phyloP scores from a whole-genome alignment of 2,329 filamentous ascomycete genomes.

The Fusarium pseudoanthophilum region DNA sequence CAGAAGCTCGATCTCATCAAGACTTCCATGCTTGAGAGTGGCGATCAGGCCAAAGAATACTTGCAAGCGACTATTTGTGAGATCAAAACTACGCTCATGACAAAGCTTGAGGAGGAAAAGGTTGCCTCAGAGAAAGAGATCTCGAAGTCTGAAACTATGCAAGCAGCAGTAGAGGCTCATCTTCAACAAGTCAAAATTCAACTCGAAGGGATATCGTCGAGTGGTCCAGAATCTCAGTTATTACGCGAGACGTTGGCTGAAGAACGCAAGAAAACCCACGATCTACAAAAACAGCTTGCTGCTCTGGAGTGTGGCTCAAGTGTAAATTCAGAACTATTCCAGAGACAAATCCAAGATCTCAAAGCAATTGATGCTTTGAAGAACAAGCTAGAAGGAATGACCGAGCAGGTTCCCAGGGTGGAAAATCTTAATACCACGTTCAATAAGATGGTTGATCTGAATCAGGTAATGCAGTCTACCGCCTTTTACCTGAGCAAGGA shows the following conservation, averaged over 20 bases:
- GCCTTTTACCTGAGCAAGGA: slow-evolving; percentile 45
- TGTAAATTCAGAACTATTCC: slow-evolving; percentile 32
- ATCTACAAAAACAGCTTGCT: slow-evolving; percentile 36
- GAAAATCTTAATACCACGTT: slow-evolving; percentile 42
- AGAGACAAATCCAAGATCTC: slow-evolving; percentile 46
- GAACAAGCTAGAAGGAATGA: slow-evolving; percentile 40
- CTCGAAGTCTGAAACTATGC: slow-evolving; percentile 23
- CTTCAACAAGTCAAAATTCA: slow-evolving; percentile 37
- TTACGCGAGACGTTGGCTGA: slow-evolving; percentile 15
- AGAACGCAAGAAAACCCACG: slow-evolving; percentile 15
- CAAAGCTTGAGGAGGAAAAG: slow-evolving; percentile 39
- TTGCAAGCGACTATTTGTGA: slow-evolving; percentile 31
- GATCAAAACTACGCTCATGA: slow-evolving; percentile 38
- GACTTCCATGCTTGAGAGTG: slow-evolving; percentile 6
- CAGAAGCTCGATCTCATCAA: slow-evolving; percentile 34
- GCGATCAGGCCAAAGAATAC: slow-evolving; percentile 24
- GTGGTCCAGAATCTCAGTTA: neutral
- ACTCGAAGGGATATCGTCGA: slow-evolving; percentile 4
- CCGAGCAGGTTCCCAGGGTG: slow-evolving; percentile 39
- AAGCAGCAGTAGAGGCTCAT: slow-evolving; percentile 30
- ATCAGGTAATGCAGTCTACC: slow-evolving; percentile 45
- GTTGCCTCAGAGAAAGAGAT: slow-evolving; percentile 29
- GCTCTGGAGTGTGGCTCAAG: slow-evolving; percentile 38
- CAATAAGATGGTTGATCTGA: slow-evolving; percentile 43
- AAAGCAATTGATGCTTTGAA: slow-evolving; percentile 41